A percentile compares a stretch with the other conserved stretches of the same genome.
Conservation (phyloP, 2,329 filamentous ascomycete species). For the Alternaria viburni region DNA sequence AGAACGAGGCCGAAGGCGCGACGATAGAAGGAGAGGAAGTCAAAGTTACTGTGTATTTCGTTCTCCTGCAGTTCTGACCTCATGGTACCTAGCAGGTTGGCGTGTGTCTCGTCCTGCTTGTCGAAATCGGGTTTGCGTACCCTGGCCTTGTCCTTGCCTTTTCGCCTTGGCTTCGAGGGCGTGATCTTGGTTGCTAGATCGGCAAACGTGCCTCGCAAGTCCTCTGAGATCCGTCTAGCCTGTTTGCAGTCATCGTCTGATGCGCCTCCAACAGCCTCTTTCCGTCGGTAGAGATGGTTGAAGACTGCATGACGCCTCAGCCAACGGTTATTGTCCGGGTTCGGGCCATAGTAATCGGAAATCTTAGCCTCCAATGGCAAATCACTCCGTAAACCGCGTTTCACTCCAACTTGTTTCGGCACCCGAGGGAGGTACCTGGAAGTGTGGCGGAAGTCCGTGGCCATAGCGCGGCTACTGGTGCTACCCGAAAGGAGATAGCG, state of each 20-base stretch:
- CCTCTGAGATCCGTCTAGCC: not conserved
- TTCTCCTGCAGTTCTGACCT: conserved; percentile 9
- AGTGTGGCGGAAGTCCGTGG: conserved; percentile 4
- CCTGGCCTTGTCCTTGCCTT: conserved; percentile 10
- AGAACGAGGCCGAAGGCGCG: conserved; percentile 15
- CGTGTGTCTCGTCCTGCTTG: not conserved
- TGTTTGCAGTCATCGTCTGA: not conserved
- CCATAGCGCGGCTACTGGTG: conserved; percentile 2
- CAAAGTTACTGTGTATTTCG: conserved; percentile 26
- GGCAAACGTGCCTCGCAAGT: conserved; percentile 10
- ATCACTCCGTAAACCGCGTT: conserved; percentile 15
- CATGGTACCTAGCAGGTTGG: conserved; percentile 10
- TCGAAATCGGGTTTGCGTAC: conserved; percentile 11
- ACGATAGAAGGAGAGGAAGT: conserved; percentile 28
- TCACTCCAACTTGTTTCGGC: not conserved
- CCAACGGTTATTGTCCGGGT: conserved; percentile 13
- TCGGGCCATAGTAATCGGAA: conserved; percentile 13
- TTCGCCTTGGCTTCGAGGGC: not conserved
- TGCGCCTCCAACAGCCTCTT: not conserved
- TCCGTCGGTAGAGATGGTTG: conserved; percentile 10
- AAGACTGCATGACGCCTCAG: conserved; percentile 25
- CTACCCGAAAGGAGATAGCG: conserved; percentile 12
- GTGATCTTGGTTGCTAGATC: conserved; percentile 2
- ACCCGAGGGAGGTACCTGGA: not conserved
- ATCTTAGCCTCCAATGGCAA: conserved; percentile 18